Evolutionary conservation across 23 red algal species (phyloP), one percentile per base, ranked within the genome.

Genomic region (Pyropia yezoensis): DNA sequence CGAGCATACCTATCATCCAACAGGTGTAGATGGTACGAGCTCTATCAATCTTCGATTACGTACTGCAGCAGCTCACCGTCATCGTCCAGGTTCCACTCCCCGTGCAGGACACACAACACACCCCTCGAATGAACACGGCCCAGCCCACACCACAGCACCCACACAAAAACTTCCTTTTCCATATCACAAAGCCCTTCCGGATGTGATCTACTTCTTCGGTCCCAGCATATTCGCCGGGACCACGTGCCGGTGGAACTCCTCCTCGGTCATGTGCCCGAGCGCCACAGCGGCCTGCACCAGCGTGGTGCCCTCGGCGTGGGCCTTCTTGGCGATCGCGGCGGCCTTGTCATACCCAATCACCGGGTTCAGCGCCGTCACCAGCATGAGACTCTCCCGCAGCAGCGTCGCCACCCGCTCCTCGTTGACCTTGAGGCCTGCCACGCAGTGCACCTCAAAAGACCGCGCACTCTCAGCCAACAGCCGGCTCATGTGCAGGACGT

Each of bases 311-410:
- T 90, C 83, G 45, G 75, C 63, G 67, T 98, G 94, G 16, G 94
- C 94, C 53, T 88, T 86, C 52, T 98, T 98, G 5, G 94, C 94
- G 27, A 98, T 98, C 77, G 66, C 69, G 20, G 94, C 94, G 24
- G 94, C 94, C 59, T 91, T 98, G 57, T 98, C 94, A 54, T 98
- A 98, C 22, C 94, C 94, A 49, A 98, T 90, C 19, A 87, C 80
- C 18, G 83, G 83, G 61, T 98, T 98, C n/a, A 98, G 62, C 34
- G 94, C 94, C 12, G 94, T 98, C 15, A 98, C 94, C 33, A 98
- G 59, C 85, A 90, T 91, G 52, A 98, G 57, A 20, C 79, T 87
- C 63, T 87, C 71, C 27, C 73, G 61, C 63, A 98, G 47, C 52
- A 98, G 82, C 28, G 75, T 52, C 7, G 57, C 59, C 17, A 98